phyloP scores from a whole-genome alignment of 192 early-diverging fungal genomes.

The Gorgonomyces haynaldii region DNA sequence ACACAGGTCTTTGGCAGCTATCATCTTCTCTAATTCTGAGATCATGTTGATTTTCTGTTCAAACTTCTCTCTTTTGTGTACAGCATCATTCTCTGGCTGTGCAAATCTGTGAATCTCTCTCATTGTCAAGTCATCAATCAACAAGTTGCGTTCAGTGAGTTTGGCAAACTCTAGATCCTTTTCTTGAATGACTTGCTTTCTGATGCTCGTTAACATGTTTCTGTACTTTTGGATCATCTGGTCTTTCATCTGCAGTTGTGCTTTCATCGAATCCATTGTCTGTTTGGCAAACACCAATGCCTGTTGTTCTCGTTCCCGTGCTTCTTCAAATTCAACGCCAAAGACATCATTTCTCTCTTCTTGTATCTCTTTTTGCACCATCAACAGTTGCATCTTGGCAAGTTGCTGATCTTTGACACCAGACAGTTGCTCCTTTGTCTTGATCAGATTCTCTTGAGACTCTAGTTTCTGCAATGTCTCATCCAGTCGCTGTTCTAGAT shows the following conservation, averaged over 20 bases:
- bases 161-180: neutral
- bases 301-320: conserved; percentile 16
- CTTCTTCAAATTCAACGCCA: neutral
- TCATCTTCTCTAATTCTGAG: neutral
- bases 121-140: neutral
- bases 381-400: conserved; percentile 4
- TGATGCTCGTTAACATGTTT: conserved; percentile 22
- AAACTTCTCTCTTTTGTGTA: neutral
- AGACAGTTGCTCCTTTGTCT: conserved; percentile 7
- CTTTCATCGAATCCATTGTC: conserved; percentile 28
- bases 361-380: conserved; percentile 2
- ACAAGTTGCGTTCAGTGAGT: conserved; percentile 1
- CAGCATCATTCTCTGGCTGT: neutral
- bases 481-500: neutral
- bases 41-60: conserved; percentile 1
- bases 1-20: neutral
- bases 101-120: neutral
- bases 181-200: conserved; percentile 17
- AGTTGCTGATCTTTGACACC: conserved; percentile 18
- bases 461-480: neutral
- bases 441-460: neutral
- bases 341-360: neutral
- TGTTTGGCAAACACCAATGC: conserved; percentile 27
- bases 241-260: conserved; percentile 28
- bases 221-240: conserved; percentile 31